Conservation (phyloP, 169 alveolate species). For the Babesia caballi region DNA sequence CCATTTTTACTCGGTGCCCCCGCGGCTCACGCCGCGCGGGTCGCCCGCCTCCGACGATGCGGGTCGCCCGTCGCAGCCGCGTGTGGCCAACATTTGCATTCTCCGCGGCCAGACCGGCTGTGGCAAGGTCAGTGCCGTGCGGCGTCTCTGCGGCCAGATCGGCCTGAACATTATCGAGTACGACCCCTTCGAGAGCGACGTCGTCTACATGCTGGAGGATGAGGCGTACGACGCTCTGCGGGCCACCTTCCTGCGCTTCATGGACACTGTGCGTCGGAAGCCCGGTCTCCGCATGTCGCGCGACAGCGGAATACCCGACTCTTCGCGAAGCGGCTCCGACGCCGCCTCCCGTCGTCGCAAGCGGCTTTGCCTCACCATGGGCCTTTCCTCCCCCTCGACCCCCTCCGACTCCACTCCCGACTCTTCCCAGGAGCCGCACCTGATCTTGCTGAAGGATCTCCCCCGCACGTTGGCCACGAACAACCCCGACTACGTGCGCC, state of each 20-base stretch:
- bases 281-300: slow-evolving; percentile 34
- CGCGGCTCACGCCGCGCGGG: background rate
- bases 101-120: slow-evolving; percentile 56
- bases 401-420: background rate
- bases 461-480: slow-evolving; percentile 39
- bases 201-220: background rate
- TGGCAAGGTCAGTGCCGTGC: slow-evolving; percentile 57
- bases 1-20: background rate
- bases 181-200: slow-evolving; percentile 53
- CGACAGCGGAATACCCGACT: background rate
- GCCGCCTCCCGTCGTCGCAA: slow-evolving; percentile 4
- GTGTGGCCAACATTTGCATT: slow-evolving; percentile 38
- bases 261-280: slow-evolving; percentile 40
- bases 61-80: background rate
- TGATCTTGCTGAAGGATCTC: slow-evolving; percentile 34
- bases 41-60: slow-evolving; percentile 7
- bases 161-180: slow-evolving; percentile 51
- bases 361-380: slow-evolving; percentile 2
- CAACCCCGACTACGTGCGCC: background rate
- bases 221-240: slow-evolving; percentile 15
- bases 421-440: slow-evolving; percentile 29
- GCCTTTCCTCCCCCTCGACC: background rate
- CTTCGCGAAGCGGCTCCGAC: background rate
- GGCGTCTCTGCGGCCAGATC: slow-evolving; percentile 31
- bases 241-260: slow-evolving; percentile 31